Base-by-base conservation (phyloP, 2,329 filamentous ascomycete species). In the Fusarium staphyleae region DNA sequence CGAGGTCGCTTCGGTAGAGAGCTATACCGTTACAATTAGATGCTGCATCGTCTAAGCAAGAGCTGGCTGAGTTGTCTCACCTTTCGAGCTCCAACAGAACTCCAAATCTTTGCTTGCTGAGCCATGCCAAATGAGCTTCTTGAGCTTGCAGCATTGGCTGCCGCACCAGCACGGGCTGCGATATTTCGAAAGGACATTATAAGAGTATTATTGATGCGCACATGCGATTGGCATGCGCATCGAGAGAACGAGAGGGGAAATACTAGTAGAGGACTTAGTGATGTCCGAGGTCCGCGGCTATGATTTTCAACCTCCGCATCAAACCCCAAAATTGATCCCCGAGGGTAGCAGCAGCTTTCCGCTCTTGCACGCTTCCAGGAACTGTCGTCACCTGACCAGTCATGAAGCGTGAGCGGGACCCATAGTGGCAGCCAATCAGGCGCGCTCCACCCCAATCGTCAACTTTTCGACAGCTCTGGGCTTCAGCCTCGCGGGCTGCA, bases 61-160 rank as follows among this genome's bases (percentile, higher is more conserved):
- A n/a, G 11, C 26, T 10, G 11, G 12, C n/a, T 29, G 8, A 8
- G 22, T 19, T 43, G 29, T 14, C 62, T 59, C 60, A 73, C 72
- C 57, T 67, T 63, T 63, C 68, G 69, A 56, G 65, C 60, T 30
- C 70, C 77, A 63, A 85, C 79, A 45, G 81, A 79, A 72, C 83
- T 82, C 69, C 81, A 76, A 62, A 92, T 81, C 75, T 89, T 93
- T 57, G 89, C 89, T 78, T 86, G 87, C 62, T 96, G 81, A 72
- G 91, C 91, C 91, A 96, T 96, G 57, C 73, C 73, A 70, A 77
- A 69, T 62, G 68, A 72, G 59, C 68, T 72, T 72, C 71, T 71
- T 62, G 74, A 77, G 70, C 74, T 69, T 66, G 76, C 70, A 71
- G 75, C 69, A 66, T 74, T 73, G 62, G 78, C 79, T 67, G 79